Percentiles rank a stretch among this genome's conserved stretches.
These are phyloP conservation scores for Neurospora pannonica DNA, from an alignment of 495 filamentous ascomycete genomes.

Conservation along the genomic window DNA sequence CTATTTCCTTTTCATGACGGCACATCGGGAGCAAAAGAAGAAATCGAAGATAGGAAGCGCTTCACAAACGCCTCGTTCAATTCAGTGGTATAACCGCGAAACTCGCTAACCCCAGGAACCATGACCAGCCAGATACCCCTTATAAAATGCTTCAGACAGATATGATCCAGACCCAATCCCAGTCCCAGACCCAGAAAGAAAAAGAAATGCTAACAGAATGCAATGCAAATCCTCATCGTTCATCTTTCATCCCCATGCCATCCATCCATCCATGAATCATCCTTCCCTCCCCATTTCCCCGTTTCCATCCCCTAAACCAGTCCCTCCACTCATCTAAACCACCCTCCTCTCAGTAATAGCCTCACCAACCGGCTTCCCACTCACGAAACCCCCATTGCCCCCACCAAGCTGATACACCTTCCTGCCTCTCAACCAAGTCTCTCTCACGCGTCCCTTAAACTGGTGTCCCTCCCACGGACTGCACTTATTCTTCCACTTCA, in stretches of 20 bases:
- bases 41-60: not conserved
- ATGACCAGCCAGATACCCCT: not conserved
- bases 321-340: not conserved
- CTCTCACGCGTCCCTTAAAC: conserved; percentile 70
- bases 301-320: not conserved
- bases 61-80: not conserved
- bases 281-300: not conserved
- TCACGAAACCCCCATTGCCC: conserved; percentile 29
- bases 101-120: not conserved
- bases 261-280: not conserved
- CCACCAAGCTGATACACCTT: conserved; percentile 55
- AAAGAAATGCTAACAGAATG: not conserved
- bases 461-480: conserved; percentile 81
- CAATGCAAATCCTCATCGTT: not conserved
- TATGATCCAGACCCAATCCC: not conserved
- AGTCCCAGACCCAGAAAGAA: not conserved
- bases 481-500: conserved; percentile 95
- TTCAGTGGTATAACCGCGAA: not conserved
- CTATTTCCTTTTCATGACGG: not conserved
- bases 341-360: conserved; percentile 36
- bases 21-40: not conserved
- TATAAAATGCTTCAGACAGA: not conserved
- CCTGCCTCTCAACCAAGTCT: conserved; percentile 82
- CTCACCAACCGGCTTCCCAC: conserved; percentile 27
- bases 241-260: not conserved